Percentiles rank a stretch among this genome's conserved stretches.
These are phyloP conservation scores for Hypoxylon sp. DNA, from an alignment of 2,329 filamentous ascomycete species.

Conservation along the genomic window DNA sequence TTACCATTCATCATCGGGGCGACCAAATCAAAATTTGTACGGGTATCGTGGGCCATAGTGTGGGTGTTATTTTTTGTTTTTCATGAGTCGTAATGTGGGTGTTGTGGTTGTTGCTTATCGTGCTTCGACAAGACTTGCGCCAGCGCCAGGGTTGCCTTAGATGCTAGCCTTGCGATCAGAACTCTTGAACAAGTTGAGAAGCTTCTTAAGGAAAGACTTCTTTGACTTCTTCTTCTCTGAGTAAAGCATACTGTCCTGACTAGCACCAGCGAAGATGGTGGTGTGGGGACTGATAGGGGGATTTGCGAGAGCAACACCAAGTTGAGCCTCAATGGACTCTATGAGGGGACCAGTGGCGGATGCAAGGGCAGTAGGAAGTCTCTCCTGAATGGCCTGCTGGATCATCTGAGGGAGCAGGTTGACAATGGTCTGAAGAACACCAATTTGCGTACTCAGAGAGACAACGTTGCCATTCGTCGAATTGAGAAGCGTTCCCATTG, in stretches of 20 bases:
- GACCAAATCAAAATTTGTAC: neutral
- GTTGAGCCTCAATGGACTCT: slow-evolving; percentile 36
- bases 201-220: slow-evolving; percentile 25
- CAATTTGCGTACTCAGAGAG: slow-evolving; percentile 36
- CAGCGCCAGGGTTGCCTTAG: neutral
- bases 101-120: neutral
- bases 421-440: slow-evolving; percentile 48
- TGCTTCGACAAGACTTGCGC: neutral
- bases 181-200: slow-evolving; percentile 20
- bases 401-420: slow-evolving; percentile 51
- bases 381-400: slow-evolving; percentile 33
- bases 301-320: slow-evolving; percentile 19
- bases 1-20: neutral
- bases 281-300: neutral
- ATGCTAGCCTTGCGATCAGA: neutral
- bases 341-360: slow-evolving; percentile 34
- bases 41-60: neutral
- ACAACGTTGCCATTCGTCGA: slow-evolving; percentile 50
- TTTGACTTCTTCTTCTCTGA: slow-evolving; percentile 25
- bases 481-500: slow-evolving; percentile 48
- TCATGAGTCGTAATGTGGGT: neutral
- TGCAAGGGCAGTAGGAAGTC: slow-evolving; percentile 34
- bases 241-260: neutral
- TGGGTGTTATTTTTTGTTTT: neutral
- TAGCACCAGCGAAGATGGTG: neutral